Conservation (phyloP, 148 eudicot genomes). For the Camellia granthamiana region DNA sequence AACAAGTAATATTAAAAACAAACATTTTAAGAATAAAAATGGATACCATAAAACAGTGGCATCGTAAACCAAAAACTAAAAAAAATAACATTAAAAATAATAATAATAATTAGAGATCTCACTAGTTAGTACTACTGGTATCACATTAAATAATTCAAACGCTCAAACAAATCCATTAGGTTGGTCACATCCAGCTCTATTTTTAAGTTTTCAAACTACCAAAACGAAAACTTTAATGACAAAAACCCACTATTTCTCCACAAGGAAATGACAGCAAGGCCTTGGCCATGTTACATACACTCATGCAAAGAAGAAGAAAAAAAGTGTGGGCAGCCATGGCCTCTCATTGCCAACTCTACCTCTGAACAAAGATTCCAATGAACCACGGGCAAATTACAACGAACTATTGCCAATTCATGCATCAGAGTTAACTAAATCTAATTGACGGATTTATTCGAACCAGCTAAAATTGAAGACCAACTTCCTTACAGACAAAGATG, state of each 20-base stretch:
- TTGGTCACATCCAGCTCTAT: neutral
- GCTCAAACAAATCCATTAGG: neutral
- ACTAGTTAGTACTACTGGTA: neutral
- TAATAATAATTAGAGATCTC: neutral
- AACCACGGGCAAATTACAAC: neutral
- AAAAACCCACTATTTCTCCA: neutral
- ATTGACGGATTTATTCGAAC: neutral
- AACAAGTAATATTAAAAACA: no score
- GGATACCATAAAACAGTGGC: neutral
- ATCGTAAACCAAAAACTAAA: neutral
- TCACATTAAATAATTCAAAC: neutral
- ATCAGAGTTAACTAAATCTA: neutral
- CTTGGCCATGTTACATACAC: neutral
- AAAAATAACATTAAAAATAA: neutral
- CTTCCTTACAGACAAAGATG: neutral
- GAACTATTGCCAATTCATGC: neutral
- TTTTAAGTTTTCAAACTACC: neutral
- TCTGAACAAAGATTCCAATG: neutral
- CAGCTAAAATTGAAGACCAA: neutral
- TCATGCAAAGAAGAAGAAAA: neutral
- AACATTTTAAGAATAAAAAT: neutral
- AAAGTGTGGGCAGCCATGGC: neutral
- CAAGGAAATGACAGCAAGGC: neutral
- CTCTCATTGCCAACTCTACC: conserved; percentile 8
- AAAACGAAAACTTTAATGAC: neutral